Evolutionary conservation across 768 basidiomycete species (phyloP).

Genomic region (Trametes elegans): DNA sequence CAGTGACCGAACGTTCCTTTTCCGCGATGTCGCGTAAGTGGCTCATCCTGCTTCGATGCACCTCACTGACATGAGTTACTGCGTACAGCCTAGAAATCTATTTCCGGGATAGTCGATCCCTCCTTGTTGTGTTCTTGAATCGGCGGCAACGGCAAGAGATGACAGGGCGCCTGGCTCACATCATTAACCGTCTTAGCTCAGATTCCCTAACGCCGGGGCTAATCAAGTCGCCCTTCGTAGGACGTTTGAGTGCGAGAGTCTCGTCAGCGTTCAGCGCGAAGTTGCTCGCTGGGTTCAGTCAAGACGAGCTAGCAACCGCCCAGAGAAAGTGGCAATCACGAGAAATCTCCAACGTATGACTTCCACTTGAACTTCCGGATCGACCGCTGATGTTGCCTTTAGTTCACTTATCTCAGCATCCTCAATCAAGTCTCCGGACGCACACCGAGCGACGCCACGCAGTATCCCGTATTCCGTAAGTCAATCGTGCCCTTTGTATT

Average conservation of each 20-base stretch:
- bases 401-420: constrained; percentile 90
- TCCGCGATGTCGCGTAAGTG: constrained; percentile 87
- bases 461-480: constrained; percentile 90
- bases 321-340: constrained; percentile 85
- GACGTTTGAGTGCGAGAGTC: constrained; percentile 38
- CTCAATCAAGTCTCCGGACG: constrained; percentile 91
- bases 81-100: constrained; percentile 77
- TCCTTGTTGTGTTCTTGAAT: constrained; percentile 79
- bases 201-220: constrained; percentile 45
- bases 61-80: background rate
- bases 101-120: constrained; percentile 87
- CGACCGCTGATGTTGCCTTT: background rate
- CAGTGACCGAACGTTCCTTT: constrained; percentile 82
- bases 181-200: constrained; percentile 37
- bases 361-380: background rate
- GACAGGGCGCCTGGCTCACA: constrained; percentile 49
- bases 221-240: constrained; percentile 54
- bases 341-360: constrained; percentile 82
- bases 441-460: constrained; percentile 92
- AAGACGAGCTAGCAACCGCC: constrained; percentile 66
- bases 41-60: background rate
- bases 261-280: constrained; percentile 37
- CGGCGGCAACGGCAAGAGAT: constrained; percentile 61
- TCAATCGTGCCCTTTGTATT: background rate
- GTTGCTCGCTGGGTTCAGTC: constrained; percentile 46